These are phyloP conservation scores for Viola pubescens DNA, from an alignment of 441 rosid genomes.

Conservation along the genomic window DNA sequence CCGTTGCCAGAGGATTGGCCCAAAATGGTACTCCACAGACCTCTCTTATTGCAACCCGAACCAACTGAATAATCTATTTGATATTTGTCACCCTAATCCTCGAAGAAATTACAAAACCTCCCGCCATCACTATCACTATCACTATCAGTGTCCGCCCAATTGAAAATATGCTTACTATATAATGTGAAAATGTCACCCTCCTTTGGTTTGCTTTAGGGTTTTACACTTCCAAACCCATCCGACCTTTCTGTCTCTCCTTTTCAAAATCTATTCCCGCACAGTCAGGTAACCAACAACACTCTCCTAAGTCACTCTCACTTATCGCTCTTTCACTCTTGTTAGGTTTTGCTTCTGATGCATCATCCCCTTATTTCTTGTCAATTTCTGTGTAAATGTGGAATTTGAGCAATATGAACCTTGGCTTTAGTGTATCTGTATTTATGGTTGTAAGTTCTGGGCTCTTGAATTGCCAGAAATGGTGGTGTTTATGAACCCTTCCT, in stretches of 20 bases:
- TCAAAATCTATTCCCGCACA: neutral
- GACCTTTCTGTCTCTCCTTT: neutral
- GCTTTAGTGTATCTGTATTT: neutral
- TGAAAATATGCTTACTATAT: neutral
- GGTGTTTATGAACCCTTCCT: no score
- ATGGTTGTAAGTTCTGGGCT: neutral
- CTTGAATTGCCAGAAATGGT: no score
- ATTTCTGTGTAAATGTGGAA: neutral
- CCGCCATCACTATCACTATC: conserved; percentile 9
- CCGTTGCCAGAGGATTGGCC: no score
- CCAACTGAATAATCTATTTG: neutral
- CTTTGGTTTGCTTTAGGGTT: conserved; percentile 23
- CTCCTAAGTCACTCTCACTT: neutral
- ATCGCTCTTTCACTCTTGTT: neutral
- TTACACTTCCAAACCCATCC: conserved; percentile 3
- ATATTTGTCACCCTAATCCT: neutral
- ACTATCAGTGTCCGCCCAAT: neutral
- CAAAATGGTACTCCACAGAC: no score
- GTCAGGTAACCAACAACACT: conserved; percentile 2
- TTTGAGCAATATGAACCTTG: neutral
- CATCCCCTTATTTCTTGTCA: neutral
- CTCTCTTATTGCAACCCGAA: neutral
- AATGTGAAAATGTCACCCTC: neutral
- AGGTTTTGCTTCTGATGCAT: conserved; percentile 7
- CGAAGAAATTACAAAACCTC: neutral